Evolutionary conservation across 148 eudicot genomes (phyloP), one percentile per base, ranked within the genome.

Genomic region (Polygonum aviculare): DNA sequence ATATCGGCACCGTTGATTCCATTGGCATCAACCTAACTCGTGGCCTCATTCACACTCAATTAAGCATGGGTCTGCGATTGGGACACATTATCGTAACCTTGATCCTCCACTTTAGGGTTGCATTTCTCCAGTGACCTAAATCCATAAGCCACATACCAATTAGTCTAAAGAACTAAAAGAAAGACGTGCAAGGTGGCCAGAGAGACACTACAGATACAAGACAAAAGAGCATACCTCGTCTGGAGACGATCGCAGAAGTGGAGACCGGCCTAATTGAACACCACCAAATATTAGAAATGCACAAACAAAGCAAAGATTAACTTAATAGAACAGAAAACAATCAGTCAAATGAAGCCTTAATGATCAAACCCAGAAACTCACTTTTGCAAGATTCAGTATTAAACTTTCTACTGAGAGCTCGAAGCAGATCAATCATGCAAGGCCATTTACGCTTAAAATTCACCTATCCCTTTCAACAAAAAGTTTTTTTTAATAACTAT

Each of bases 231-330:
- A 26, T 26, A 26, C 31, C 31, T 26, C 31, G 1, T 26, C 1
- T 26, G 31, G 31, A 26, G 31, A 26, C 31, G 31, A 26, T 26
- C 31, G 31, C 31, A 26, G 31, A 26, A 26, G 31, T 26, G 31
- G 31, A 26, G 31, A 26, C 31, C 31, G 31, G 31, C 31, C 31
- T 26, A 26, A 26, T 26, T 26, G 31, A 26, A 26, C 31, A 26
- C 31, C 1, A 26, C 31, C 31, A 26, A 26, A 26, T 26, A 26
- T 26, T 26, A 26, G 31, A 26, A 26, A 26, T 95, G 97, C 87
- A 85, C 38, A 36, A 36, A 67, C 4, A n/a, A 36, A 67, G 45
- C 44, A 67, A 67, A 67, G 72, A 35, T 16, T 67, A 67, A 67
- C 40, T 65, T 65, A 65, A 19, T 8, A 35, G 11, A 33, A 3